A percentile compares a stretch with the other conserved stretches of the same genome.
Evolutionary conservation across 371 early-diverging fungal genomes (phyloP).

Genomic region (Cladochytrium tenue): DNA sequence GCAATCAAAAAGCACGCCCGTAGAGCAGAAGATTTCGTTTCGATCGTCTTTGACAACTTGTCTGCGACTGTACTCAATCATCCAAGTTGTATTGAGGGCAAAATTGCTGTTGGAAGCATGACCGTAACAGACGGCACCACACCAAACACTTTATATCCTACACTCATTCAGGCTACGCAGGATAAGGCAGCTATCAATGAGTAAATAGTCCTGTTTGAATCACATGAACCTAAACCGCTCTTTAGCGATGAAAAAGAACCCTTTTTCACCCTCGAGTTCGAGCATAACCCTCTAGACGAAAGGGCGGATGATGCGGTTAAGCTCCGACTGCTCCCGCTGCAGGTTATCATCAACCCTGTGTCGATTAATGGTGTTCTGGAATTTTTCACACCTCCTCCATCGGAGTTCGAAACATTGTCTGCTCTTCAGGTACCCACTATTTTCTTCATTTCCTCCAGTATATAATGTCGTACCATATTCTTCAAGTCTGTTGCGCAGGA

Average conservation of each 20-base stretch:
- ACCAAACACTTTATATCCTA: conserved; percentile 73
- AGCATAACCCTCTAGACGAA: conserved; percentile 83
- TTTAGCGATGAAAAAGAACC: conserved; percentile 19
- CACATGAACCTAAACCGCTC: neutral
- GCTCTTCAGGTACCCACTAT: conserved; percentile 26
- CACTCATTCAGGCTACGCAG: conserved; percentile 80
- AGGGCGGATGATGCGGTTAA: conserved; percentile 84
- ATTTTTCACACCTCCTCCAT: conserved; percentile 85
- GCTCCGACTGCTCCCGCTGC: conserved; percentile 84
- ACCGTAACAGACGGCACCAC: conserved; percentile 80
- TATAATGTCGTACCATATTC: neutral
- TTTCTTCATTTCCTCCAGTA: neutral
- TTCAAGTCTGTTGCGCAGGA: conserved; percentile 76
- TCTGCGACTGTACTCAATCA: conserved; percentile 58
- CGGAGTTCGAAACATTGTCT: conserved; percentile 70
- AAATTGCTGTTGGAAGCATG: conserved; percentile 76
- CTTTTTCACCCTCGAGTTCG: conserved; percentile 83
- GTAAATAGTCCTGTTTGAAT: too few relatives aligned
- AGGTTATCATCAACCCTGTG: conserved; percentile 85
- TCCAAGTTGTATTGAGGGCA: conserved; percentile 69
- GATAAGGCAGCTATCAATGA: conserved; percentile 42
- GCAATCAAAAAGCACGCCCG: conserved; percentile 65
- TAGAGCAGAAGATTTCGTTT: conserved; percentile 28
- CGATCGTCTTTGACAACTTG: conserved; percentile 66
- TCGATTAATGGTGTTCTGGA: conserved; percentile 72